Percentiles rank a stretch among this genome's conserved stretches.
Conservation (phyloP, 305 asterid genomes). For the Rubia tinctorum region DNA sequence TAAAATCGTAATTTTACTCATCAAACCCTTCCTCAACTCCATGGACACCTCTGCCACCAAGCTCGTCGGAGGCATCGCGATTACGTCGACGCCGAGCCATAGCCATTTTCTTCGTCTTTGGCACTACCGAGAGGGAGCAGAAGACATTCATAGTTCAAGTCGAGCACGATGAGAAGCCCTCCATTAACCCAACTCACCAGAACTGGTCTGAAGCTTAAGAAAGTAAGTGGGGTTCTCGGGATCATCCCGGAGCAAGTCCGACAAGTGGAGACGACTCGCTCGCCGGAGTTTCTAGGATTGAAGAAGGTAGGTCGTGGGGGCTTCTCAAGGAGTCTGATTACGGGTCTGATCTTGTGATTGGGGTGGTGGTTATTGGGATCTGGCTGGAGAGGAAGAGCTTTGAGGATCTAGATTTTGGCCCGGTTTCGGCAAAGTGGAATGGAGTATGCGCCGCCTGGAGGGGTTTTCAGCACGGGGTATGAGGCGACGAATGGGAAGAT, state of each 20-base stretch:
- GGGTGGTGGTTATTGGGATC: slow-evolving; percentile 88
- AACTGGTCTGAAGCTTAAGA: slow-evolving; percentile 59
- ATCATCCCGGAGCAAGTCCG: slow-evolving; percentile 75
- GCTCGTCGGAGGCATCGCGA: no score
- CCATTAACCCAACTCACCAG: slow-evolving; percentile 54
- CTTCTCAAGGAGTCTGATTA: slow-evolving; percentile 64
- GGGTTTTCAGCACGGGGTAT: slow-evolving; percentile 51
- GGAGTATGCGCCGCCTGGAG: slow-evolving; percentile 57
- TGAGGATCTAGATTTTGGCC: slow-evolving; percentile 58
- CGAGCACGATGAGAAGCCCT: slow-evolving; percentile 61
- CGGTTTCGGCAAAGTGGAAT: slow-evolving; percentile 68
- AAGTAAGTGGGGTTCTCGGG: slow-evolving; percentile 38
- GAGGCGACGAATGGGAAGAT: slow-evolving; percentile 80
- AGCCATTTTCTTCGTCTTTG: no score
- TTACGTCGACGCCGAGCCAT: no score
- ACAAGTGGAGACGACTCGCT: slow-evolving; percentile 73
- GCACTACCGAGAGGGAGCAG: slow-evolving; percentile 25
- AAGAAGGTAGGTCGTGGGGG: slow-evolving; percentile 51
- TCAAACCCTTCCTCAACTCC: no score
- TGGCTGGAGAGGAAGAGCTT: slow-evolving; percentile 94
- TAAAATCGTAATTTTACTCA: no score
- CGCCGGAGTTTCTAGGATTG: slow-evolving; percentile 84
- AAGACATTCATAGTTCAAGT: slow-evolving; percentile 65
- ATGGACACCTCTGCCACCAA: no score
- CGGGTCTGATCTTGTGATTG: slow-evolving; percentile 90